phyloP scores from a whole-genome alignment of 306 rosid species.

The Boehmeria nivea region DNA sequence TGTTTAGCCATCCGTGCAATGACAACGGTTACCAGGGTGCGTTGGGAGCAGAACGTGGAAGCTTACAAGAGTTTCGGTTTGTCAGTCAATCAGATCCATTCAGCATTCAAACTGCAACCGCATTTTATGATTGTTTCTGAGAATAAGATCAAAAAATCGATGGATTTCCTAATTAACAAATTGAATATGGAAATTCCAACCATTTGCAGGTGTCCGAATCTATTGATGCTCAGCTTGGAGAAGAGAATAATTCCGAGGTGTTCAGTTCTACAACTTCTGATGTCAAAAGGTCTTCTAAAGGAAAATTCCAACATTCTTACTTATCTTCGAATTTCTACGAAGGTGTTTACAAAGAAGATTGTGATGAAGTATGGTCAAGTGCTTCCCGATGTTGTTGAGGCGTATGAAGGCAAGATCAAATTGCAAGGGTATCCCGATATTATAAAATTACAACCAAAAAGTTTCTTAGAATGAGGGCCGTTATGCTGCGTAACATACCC shows the following conservation, averaged over 20 bases:
- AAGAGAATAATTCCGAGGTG: too few species aligned
- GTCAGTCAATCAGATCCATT: conserved; percentile 13
- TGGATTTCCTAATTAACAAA: conserved; percentile 15
- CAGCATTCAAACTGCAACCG: conserved; percentile 17
- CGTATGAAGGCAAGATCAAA: conserved; percentile 21
- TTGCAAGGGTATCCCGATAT: conserved; percentile 15
- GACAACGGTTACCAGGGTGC: background rate
- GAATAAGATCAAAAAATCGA: conserved; percentile 23
- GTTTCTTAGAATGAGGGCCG: too few species aligned
- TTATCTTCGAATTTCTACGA: conserved; percentile 3
- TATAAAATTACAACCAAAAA: too few species aligned
- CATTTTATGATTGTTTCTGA: conserved; percentile 12
- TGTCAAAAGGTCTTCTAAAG: conserved; percentile 9
- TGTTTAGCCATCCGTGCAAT: background rate
- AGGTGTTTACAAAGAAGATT: conserved; percentile 6
- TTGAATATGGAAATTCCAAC: conserved; percentile 4
- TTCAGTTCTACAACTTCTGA: conserved; percentile 21
- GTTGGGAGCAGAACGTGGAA: conserved; percentile 24
- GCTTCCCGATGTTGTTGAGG: conserved; percentile 21
- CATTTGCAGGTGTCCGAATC: conserved; percentile 7
- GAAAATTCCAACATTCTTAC: background rate
- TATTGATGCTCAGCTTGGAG: conserved; percentile 17
- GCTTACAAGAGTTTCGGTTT: conserved; percentile 21
- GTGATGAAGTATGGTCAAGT: conserved; percentile 16
- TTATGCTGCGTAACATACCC: too few species aligned